Evolutionary conservation across 2,329 filamentous ascomycete genomes (phyloP).

Genomic region (Fusarium cicatricum): DNA sequence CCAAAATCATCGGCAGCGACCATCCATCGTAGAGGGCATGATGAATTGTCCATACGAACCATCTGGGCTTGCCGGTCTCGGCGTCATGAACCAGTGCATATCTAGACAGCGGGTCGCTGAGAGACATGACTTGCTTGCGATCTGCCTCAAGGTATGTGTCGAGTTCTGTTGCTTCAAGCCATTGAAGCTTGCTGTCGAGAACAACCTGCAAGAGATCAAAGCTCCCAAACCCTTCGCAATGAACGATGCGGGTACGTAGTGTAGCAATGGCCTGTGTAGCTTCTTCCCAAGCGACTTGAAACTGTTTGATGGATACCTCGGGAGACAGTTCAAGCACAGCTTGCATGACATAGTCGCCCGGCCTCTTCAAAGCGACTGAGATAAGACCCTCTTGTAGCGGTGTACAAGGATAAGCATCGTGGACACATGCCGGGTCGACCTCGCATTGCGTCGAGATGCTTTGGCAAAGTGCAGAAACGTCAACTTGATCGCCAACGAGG

Average conservation of each 20-base stretch:
- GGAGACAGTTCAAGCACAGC: slow-evolving; percentile 36
- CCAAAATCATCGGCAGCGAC: slow-evolving; percentile 20
- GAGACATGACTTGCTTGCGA: slow-evolving; percentile 3
- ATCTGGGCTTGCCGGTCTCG: not conserved
- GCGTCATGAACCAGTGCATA: slow-evolving; percentile 1
- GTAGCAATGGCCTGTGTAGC: not conserved
- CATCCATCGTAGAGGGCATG: slow-evolving; percentile 45
- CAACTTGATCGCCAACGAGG: not conserved
- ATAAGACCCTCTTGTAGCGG: slow-evolving; percentile 53
- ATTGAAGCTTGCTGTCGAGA: slow-evolving; percentile 1
- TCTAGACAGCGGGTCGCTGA: slow-evolving; percentile 12
- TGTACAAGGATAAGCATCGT: slow-evolving; percentile 52
- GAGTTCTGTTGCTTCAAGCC: not conserved
- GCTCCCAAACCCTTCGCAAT: not conserved
- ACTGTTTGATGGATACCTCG: not conserved
- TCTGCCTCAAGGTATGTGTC: slow-evolving; percentile 8
- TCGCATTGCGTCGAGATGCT: not conserved
- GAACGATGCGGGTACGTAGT: slow-evolving; percentile 30
- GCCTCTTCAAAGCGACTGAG: slow-evolving; percentile 45
- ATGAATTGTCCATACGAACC: slow-evolving; percentile 40
- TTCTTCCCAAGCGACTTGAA: slow-evolving; percentile 24
- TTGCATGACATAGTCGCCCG: slow-evolving; percentile 50
- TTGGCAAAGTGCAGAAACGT: not conserved
- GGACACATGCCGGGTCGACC: not conserved
- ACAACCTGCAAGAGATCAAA: slow-evolving; percentile 24